Percentiles rank a stretch among this genome's conserved stretches.
Conservation (phyloP, 108 stramenopile species). For the Pseudonitzschia multiseries region DNA sequence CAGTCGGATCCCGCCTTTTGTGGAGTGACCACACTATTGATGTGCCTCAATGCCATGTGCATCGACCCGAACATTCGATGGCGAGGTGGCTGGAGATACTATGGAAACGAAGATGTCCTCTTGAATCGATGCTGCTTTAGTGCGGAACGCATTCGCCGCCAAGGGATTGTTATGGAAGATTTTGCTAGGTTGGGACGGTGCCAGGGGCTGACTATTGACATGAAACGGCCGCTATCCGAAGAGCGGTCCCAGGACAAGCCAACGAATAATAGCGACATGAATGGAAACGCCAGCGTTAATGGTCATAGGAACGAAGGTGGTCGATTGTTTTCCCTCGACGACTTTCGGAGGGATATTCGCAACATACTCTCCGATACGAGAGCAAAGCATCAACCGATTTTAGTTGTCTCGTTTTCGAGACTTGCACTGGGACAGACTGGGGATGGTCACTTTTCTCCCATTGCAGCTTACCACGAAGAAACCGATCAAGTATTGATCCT, state of each 20-base stretch:
- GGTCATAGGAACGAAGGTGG: not conserved
- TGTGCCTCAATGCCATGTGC: slow-evolving; percentile 89
- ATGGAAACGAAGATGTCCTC: slow-evolving; percentile 87
- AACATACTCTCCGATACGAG: slow-evolving; percentile 37
- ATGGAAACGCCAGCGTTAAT: too few species aligned
- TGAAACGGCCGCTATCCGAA: slow-evolving; percentile 47
- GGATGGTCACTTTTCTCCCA: slow-evolving; percentile 93
- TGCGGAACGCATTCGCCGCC: slow-evolving; percentile 63
- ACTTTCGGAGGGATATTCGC: slow-evolving; percentile 61
- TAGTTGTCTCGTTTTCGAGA: slow-evolving; percentile 76
- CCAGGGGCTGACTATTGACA: slow-evolving; percentile 54
- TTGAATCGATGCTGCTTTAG: slow-evolving; percentile 79
- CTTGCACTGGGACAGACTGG: slow-evolving; percentile 86
- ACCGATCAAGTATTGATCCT: slow-evolving; percentile 78
- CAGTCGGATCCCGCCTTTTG: slow-evolving; percentile 95
- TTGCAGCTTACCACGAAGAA: slow-evolving; percentile 74
- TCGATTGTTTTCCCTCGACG: slow-evolving; percentile 33
- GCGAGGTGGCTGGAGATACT: slow-evolving; percentile 95
- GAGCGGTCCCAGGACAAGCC: slow-evolving; percentile 3
- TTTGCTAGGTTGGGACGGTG: slow-evolving; percentile 69
- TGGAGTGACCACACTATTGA: slow-evolving; percentile 86
- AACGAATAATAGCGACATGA: not conserved
- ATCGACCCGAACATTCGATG: slow-evolving; percentile 92
- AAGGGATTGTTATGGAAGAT: slow-evolving; percentile 68
- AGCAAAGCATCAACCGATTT: slow-evolving; percentile 19